A percentile compares a stretch with the other conserved stretches of the same genome.
These are phyloP conservation scores for Hyaloperonospora arabidopsidis DNA, from an alignment of 352 stramenopile genomes.

Conservation along the genomic window DNA sequence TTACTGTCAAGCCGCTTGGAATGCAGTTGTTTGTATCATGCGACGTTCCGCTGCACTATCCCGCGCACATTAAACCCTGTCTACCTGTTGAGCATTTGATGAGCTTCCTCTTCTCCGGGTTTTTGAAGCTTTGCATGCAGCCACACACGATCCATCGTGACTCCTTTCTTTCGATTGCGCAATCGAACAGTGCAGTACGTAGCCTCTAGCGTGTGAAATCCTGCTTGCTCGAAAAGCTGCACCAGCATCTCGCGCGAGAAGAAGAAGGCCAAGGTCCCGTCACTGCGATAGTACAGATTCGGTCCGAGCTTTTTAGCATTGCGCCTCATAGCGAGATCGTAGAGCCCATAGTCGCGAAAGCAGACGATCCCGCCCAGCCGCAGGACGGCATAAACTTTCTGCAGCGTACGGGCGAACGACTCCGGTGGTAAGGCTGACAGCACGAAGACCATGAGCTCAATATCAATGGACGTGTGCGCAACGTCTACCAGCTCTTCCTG, in stretches of 20 bases:
- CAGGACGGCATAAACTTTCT: slow-evolving; percentile 48
- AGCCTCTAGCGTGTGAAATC: slow-evolving; percentile 51
- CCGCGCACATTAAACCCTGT: too few relatives aligned
- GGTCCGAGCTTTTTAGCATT: slow-evolving; percentile 55
- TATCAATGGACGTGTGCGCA: slow-evolving; percentile 43
- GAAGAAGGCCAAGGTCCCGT: slow-evolving; percentile 72
- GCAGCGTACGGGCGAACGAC: slow-evolving; percentile 38
- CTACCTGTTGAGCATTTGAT: too few relatives aligned
- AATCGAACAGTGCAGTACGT: slow-evolving; percentile 73
- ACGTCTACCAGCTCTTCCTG: slow-evolving; percentile 42
- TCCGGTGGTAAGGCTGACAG: slow-evolving; percentile 65
- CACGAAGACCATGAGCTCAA: slow-evolving; percentile 81
- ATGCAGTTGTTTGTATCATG: too few relatives aligned
- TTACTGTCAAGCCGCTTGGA: too few relatives aligned
- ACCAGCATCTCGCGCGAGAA: slow-evolving; percentile 58
- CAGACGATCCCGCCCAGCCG: slow-evolving; percentile 65
- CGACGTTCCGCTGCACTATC: too few relatives aligned
- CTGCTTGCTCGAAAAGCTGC: slow-evolving; percentile 36
- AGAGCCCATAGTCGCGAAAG: slow-evolving; percentile 84
- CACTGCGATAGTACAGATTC: slow-evolving; percentile 65
- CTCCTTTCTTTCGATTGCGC: slow-evolving; percentile 58
- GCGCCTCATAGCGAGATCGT: slow-evolving; percentile 81
- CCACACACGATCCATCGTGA: slow-evolving; percentile 76
- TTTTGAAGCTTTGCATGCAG: slow-evolving; percentile 71
- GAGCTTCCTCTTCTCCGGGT: slow-evolving; percentile 2